Conservation (phyloP, 1,284 basidiomycete species). For the Meripilus lineatus region DNA sequence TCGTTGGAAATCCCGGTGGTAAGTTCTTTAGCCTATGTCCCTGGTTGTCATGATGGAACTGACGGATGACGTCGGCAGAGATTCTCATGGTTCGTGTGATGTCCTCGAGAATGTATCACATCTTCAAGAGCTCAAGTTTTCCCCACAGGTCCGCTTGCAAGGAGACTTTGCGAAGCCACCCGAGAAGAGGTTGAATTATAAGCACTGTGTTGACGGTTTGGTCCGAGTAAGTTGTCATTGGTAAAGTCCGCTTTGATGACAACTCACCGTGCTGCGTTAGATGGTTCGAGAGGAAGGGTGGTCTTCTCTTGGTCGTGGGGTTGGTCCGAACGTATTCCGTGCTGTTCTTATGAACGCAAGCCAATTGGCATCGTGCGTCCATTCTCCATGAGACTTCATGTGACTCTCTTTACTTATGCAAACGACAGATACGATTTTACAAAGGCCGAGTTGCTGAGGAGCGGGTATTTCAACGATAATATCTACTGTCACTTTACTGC, state of each 20-base stretch:
- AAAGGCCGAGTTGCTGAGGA: conserved; percentile 75
- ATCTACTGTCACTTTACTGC: conserved; percentile 80
- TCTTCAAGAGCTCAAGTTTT: conserved; percentile 1
- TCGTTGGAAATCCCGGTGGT: conserved; percentile 88
- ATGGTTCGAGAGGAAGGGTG: conserved; percentile 84
- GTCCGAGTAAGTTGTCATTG: conserved; percentile 65
- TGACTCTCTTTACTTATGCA: too few relatives aligned
- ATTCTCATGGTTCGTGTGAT: conserved; percentile 66
- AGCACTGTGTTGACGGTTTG: conserved; percentile 81
- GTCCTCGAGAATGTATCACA: background rate
- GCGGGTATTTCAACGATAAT: conserved; percentile 72
- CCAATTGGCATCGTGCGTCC: conserved; percentile 78
- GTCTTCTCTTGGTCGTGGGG: conserved; percentile 72
- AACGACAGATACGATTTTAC: conserved; percentile 85
- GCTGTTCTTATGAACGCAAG: conserved; percentile 89
- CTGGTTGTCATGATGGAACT: too few relatives aligned
- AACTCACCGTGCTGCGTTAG: conserved; percentile 32
- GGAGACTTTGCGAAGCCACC: conserved; percentile 84
- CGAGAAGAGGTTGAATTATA: conserved; percentile 83
- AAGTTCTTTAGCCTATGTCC: conserved; percentile 20
- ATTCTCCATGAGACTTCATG: conserved; percentile 2
- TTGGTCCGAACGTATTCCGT: conserved; percentile 82
- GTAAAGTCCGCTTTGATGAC: too few relatives aligned
- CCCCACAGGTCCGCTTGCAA: conserved; percentile 60
- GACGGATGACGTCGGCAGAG: too few relatives aligned